Percentiles rank a stretch among this genome's conserved stretches.
These are phyloP conservation scores for Mortierella sp. DNA, from an alignment of 371 early-diverging fungal species.

Conservation along the genomic window DNA sequence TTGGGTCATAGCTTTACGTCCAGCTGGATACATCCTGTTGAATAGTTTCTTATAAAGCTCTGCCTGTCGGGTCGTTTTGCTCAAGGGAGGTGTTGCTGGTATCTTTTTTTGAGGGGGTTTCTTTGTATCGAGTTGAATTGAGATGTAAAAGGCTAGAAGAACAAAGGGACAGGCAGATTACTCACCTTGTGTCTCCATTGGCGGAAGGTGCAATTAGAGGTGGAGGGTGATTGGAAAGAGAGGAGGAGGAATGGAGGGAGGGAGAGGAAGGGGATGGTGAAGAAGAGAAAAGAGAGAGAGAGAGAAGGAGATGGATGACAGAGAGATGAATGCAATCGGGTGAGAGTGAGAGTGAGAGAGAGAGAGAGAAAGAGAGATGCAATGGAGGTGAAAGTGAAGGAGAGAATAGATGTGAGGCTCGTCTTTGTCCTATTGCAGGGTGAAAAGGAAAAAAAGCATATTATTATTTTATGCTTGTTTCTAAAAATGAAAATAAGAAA, in stretches of 20 bases:
- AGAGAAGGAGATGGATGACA: not conserved
- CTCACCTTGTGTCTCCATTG: conserved; percentile 10
- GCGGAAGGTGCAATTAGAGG: not conserved
- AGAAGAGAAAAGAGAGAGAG: not conserved
- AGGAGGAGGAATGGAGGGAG: not conserved
- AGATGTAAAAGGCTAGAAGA: not conserved
- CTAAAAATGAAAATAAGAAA: not conserved
- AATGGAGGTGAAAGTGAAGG: not conserved
- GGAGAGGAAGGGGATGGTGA: not conserved
- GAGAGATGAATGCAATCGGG: not conserved
- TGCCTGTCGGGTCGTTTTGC: too few species aligned
- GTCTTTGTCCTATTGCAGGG: not conserved
- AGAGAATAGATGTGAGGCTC: not conserved
- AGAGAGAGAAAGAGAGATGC: not conserved
- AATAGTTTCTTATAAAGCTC: too few species aligned
- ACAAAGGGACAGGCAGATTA: not conserved
- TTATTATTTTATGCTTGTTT: too few species aligned
- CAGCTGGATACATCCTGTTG: not conserved
- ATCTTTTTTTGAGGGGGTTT: not conserved
- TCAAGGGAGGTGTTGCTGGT: too few species aligned
- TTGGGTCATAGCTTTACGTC: too few species aligned
- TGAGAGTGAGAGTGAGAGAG: not conserved
- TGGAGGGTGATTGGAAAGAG: not conserved
- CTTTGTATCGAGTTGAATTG: too few species aligned
- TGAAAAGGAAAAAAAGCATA: not conserved